Conservation (phyloP, 2,329 filamentous ascomycete genomes). For the Chrysoporthe puriensis region DNA sequence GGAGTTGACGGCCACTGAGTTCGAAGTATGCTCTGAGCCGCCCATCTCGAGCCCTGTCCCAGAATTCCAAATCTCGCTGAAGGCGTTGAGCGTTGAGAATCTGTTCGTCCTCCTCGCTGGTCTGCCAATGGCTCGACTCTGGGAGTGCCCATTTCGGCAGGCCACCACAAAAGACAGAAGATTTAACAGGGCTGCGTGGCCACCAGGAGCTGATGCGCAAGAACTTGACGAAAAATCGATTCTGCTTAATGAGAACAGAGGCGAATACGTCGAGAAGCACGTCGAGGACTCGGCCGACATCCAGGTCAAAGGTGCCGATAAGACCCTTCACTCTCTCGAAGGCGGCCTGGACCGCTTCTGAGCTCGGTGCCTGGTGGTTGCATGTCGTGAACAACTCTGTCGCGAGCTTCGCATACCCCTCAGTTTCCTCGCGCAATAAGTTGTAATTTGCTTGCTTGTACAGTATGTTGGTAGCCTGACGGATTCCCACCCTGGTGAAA, state of each 20-base stretch:
- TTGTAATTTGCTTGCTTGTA: constrained; percentile 99
- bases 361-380: constrained; percentile 71
- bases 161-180: constrained; percentile 58
- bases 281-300: constrained; percentile 92
- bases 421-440: constrained; percentile 88
- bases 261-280: constrained; percentile 95
- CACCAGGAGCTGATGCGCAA: constrained; percentile 95
- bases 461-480: constrained; percentile 88
- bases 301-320: constrained; percentile 95
- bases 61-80: constrained; percentile 75
- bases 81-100: constrained; percentile 60
- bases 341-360: constrained; percentile 78
- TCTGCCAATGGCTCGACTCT: constrained; percentile 64
- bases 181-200: constrained; percentile 67
- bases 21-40: constrained; percentile 89
- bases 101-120: constrained; percentile 70
- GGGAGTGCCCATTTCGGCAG: constrained; percentile 88
- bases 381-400: constrained; percentile 94
- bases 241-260: constrained; percentile 88
- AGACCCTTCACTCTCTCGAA: constrained; percentile 93
- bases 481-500: constrained; percentile 80
- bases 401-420: constrained; percentile 94
- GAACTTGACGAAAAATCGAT: constrained; percentile 92
- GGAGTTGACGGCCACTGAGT: constrained; percentile 72
- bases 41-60: constrained; percentile 74